Evolutionary conservation across 2,329 filamentous ascomycete species (phyloP), one percentile per base, ranked within the genome.

Genomic region (Hymenoscyphus infarciens): DNA sequence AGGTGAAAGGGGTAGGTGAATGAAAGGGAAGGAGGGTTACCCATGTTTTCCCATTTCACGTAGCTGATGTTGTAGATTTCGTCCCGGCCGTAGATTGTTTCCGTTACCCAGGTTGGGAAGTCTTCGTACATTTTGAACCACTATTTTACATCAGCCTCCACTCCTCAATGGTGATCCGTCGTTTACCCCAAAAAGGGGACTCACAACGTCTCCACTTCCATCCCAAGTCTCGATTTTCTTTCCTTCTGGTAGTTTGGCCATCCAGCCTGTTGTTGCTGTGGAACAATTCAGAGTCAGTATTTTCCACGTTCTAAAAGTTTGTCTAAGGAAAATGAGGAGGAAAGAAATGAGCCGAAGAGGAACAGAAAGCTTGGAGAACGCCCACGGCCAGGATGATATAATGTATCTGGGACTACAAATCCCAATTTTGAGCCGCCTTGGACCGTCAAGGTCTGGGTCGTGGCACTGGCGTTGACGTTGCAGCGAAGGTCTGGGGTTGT

Each of bases 61-160:
- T 57, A 39, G 16, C 56, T 38, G 13, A 22, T 57, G 19, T 39
- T 33, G 29, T 57, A 57, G 19, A 15, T 39, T 22, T 38, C 35
- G 13, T 38, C 35, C 13, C 35, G 35, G 13, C 35, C 35, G 35
- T 38, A 38, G 35, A 38, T 38, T 4, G 35, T 38, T 16, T 38
- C 35, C 16, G 35, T 38, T 38, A 15, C 35, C 35, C 35, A 38
- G 22, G 31, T 39, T 13, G 56, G 56, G 35, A 57, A 57, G 35
- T 57, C 56, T 57, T 57, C 56, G 16, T 19, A 57, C 13, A 57
- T 57, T 42, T 57, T 57, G 33, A 57, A 57, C 56, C 56, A 57
- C 56, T 57, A 38, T 38, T 38, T 38, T 15, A 1, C 11, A 38
- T 38, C 35, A 38, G 35, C 35, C 13, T 15, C 35, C 35, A 15